A percentile compares a stretch with the other conserved stretches of the same genome.
Evolutionary conservation across 345 rosid species (phyloP).

Genomic region (Geranium brycei): DNA sequence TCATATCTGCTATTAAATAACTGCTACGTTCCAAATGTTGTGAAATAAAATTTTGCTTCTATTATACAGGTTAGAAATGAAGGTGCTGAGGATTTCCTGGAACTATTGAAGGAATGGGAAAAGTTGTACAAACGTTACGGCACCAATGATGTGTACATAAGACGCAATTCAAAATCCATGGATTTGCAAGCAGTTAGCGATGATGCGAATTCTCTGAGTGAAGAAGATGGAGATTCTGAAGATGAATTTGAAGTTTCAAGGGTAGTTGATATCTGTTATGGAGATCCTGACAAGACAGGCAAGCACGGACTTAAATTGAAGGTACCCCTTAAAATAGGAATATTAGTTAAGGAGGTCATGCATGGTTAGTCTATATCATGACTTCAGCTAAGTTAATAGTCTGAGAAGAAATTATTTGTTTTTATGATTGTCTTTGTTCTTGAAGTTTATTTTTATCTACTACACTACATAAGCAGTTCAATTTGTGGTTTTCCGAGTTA

Average conservation of each 20-base stretch:
- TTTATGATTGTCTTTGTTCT: too few species aligned
- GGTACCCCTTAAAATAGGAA: conserved; percentile 25
- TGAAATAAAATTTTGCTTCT: too few species aligned
- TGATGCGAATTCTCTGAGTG: conserved; percentile 18
- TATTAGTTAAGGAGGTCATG: not conserved
- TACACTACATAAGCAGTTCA: too few species aligned
- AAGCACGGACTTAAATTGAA: conserved; percentile 53
- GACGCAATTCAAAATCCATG: conserved; percentile 13
- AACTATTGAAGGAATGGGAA: conserved; percentile 74
- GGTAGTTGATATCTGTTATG: conserved; percentile 70
- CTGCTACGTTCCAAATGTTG: not conserved
- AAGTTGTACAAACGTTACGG: conserved; percentile 57
- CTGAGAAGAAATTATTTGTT: too few species aligned
- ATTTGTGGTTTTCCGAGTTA: too few species aligned
- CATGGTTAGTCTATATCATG: conserved; percentile 5
- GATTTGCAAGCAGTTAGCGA: conserved; percentile 12
- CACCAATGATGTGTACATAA: conserved; percentile 11
- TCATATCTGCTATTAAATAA: not conserved
- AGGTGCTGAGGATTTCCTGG: conserved; percentile 71
- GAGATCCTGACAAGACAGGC: conserved; percentile 61
- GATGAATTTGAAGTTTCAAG: conserved; percentile 65
- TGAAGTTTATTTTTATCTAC: too few species aligned
- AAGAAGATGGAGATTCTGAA: conserved; percentile 21
- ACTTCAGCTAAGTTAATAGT: conserved; percentile 1
- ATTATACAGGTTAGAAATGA: conserved; percentile 60